Evolutionary conservation across 371 early-diverging fungal species (phyloP), one percentile per base, ranked within the genome.

Genomic region (Rhizopus microsporus): DNA sequence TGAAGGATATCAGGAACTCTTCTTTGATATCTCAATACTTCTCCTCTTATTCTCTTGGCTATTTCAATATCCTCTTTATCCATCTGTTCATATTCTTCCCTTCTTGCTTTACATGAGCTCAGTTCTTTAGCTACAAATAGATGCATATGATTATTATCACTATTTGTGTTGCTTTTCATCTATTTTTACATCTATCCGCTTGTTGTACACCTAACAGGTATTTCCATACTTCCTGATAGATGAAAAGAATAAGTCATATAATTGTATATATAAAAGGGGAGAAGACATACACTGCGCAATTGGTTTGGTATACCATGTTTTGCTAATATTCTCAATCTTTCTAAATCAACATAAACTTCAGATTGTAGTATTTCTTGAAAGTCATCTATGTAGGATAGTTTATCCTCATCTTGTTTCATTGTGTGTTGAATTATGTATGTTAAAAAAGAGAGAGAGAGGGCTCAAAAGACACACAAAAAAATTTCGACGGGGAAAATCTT

Each of bases 271-370:
- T 31, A 38, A 16, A n/a, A 40, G 46, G 3, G 49, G 54, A 57
- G 31, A 43, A 43, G 17, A 8, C 34, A 64, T 89, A 89, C 91
- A 63, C 88, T 89, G 72, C 91, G 83, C 56, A 95, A 76, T 68
- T 92, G 88, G 51, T 84, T 79, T 7, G 97, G 94, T 57, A 95
- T 75, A n/a, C 97, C 97, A 70, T 93, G 88, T 49, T 89, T 82
- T 4, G 94, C 90, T 42, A 85, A 76, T 52, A 88, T 83, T 47
- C 93, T 78, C 56, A 96, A 78, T 74, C 88, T 86, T 60, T 90
- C 90, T 35, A 95, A 72, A 61, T 95, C 96, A 51, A 96, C 86
- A 65, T 86, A 86, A 15, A 91, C 91, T 70, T 95, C 95, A 13
- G 95, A 88, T 69, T 88, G 87, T 40, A 96, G 76, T 35, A 94